Conservation (phyloP, 768 basidiomycete species). For the Glaciozyma antarctica region DNA sequence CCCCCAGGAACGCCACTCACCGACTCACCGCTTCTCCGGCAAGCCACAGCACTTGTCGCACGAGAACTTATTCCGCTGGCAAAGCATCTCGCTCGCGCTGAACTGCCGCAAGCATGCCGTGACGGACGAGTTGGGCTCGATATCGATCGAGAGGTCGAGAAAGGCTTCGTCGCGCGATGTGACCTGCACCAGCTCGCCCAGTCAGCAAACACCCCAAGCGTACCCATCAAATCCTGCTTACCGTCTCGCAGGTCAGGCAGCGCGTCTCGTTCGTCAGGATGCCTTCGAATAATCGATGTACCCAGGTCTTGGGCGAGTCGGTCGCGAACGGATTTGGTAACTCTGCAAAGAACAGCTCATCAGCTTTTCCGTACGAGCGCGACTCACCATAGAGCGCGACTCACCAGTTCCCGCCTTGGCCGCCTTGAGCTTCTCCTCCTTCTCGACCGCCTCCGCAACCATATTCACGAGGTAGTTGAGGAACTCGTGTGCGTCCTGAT, state of each 20-base stretch:
- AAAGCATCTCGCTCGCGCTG: conserved; percentile 96
- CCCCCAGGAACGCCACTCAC: conserved; percentile 44
- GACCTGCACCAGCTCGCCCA: conserved; percentile 46
- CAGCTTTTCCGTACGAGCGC: neutral
- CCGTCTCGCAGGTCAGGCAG: conserved; percentile 95
- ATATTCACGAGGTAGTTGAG: conserved; percentile 85
- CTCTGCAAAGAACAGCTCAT: neutral
- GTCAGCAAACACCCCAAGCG: neutral
- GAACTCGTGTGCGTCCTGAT: conserved; percentile 99
- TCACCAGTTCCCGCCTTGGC: conserved; percentile 16
- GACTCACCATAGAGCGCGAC: no score
- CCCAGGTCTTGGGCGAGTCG: conserved; percentile 51
- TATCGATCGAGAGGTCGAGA: conserved; percentile 97
- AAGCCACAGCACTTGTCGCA: conserved; percentile 94
- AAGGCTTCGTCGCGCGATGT: conserved; percentile 93
- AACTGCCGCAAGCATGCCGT: conserved; percentile 93
- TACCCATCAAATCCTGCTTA: conserved; percentile 37
- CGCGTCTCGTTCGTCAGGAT: conserved; percentile 91
- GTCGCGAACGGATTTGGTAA: conserved; percentile 26
- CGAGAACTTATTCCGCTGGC: conserved; percentile 95
- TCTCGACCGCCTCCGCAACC: conserved; percentile 56
- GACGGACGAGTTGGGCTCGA: conserved; percentile 94
- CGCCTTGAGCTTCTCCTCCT: conserved; percentile 28
- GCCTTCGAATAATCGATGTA: conserved; percentile 90
- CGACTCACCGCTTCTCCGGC: conserved; percentile 97